Evolutionary conservation across 1,284 basidiomycete genomes (phyloP).

Genomic region (Ceratobasidium sp.): DNA sequence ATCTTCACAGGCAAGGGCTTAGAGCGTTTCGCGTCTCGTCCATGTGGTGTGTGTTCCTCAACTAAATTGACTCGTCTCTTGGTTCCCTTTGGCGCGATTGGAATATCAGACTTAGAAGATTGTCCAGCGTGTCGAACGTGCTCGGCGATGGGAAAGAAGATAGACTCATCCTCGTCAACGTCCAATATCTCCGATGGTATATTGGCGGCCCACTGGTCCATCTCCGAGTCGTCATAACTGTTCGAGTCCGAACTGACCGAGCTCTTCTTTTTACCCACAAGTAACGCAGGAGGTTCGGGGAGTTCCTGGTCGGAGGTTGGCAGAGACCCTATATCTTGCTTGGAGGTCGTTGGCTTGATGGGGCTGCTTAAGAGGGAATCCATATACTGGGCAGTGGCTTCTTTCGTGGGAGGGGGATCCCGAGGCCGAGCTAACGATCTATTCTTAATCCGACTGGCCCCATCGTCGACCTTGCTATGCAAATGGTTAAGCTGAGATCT

Average conservation of each 20-base stretch:
- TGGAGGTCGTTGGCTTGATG: background rate
- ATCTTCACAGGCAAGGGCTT: background rate
- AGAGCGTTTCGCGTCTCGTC: background rate
- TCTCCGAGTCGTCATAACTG: slow-evolving; percentile 38
- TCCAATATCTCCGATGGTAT: slow-evolving; percentile 35
- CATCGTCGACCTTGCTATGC: slow-evolving; percentile 4
- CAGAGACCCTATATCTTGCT: background rate
- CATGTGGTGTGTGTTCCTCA: background rate
- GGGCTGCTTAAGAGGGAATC: slow-evolving; percentile 4
- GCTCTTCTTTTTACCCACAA: background rate
- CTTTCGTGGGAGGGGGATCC: background rate
- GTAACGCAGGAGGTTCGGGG: slow-evolving; percentile 6
- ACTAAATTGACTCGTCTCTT: background rate
- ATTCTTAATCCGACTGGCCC: slow-evolving; percentile 10
- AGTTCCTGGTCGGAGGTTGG: background rate
- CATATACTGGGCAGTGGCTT: slow-evolving; percentile 2
- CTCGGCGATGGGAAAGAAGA: slow-evolving; percentile 12
- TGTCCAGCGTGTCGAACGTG: background rate
- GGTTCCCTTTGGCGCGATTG: background rate
- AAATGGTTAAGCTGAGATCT: slow-evolving; percentile 11
- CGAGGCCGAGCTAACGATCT: slow-evolving; percentile 6
- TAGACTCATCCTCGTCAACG: slow-evolving; percentile 11
- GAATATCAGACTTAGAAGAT: background rate
- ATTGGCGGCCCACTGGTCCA: slow-evolving; percentile 35
- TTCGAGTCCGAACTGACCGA: slow-evolving; percentile 6